Base-by-base conservation (phyloP, 345 rosid species). In the Salix suchowensis region DNA sequence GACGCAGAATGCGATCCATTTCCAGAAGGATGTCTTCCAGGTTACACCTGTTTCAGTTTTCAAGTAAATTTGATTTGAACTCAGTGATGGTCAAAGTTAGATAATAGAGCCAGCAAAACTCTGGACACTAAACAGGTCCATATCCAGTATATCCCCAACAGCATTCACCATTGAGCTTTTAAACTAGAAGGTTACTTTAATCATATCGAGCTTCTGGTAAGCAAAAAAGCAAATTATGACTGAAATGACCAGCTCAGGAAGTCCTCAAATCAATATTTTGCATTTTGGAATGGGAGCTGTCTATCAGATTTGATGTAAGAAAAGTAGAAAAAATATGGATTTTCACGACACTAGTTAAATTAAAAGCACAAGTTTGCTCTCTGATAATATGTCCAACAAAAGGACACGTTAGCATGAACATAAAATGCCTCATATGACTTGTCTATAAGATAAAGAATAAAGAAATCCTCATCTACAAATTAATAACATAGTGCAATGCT, bases 1-100 rank as follows among this genome's bases (percentile, higher is more conserved):
- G 99, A 65, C 99, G 87, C 81, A 96, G 78, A 74, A 93, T 91
- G 30, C 98, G 88, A 72, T 96, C 99, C 85, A 91, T 89, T 78
- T 96, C 99, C 28, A 93, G 91, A 74, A 96, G 96, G 62, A 96
- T 92, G 75, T 90, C 95, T 81, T 96, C 99, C 24, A 84, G 37
- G 61, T 86, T 91, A 80, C 99, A 96, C 80, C 99, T 96, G 80
- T 76, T 15, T 44, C 7, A 69, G 39, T 13, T 69, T 23, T 40
- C 58, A 42, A 30, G 50, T 26, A n/a, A 42, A 75, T 61, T 37
- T 78, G 54, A 44, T 84, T 54, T 75, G 11, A 79, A 44, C 67
- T 36, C 10, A 32, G 42, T 15, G 28, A 39, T 24, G 23, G 6
- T 19, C 28, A 42, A 2, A 54, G 50, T 40, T 5, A 2, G 42